A percentile compares a stretch with the other conserved stretches of the same genome.
Evolutionary conservation across 164 flowering plant species (phyloP).

Genomic region (Aristolochia fimbriata): DNA sequence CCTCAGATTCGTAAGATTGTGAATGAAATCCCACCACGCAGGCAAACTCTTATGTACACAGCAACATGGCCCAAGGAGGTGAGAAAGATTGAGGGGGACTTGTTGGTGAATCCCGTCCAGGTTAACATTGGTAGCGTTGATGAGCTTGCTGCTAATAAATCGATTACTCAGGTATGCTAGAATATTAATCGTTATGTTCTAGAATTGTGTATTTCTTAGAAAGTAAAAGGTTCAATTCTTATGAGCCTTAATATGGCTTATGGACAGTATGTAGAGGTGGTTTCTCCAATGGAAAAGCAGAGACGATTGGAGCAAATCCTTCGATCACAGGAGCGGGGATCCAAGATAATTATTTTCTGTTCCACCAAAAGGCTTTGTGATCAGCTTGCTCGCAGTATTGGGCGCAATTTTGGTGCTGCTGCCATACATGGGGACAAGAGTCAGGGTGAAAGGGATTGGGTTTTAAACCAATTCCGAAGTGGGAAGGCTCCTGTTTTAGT

Average conservation of each 20-base stretch:
- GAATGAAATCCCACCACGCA: constrained; percentile 76
- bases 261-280: constrained; percentile 80
- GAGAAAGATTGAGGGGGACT: constrained; percentile 80
- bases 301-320: constrained; percentile 86
- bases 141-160: constrained; percentile 84
- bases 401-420: constrained; percentile 77
- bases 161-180: constrained; percentile 81
- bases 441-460: constrained; percentile 91
- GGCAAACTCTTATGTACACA: constrained; percentile 95
- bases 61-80: constrained; percentile 99
- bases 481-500: constrained; percentile 77
- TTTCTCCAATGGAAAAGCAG: constrained; percentile 77
- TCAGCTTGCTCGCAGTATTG: constrained; percentile 70
- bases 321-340: constrained; percentile 70
- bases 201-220: too few species aligned
- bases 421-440: constrained; percentile 93
- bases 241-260: too few species aligned
- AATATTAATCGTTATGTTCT: background rate
- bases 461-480: constrained; percentile 67
- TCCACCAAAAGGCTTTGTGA: constrained; percentile 86
- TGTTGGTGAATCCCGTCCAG: constrained; percentile 79
- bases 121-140: constrained; percentile 88
- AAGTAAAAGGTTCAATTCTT: too few species aligned
- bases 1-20: constrained; percentile 94
- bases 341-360: constrained; percentile 76